phyloP scores from a whole-genome alignment of 208 protist species.

The Vickermania ingenoplastis region DNA sequence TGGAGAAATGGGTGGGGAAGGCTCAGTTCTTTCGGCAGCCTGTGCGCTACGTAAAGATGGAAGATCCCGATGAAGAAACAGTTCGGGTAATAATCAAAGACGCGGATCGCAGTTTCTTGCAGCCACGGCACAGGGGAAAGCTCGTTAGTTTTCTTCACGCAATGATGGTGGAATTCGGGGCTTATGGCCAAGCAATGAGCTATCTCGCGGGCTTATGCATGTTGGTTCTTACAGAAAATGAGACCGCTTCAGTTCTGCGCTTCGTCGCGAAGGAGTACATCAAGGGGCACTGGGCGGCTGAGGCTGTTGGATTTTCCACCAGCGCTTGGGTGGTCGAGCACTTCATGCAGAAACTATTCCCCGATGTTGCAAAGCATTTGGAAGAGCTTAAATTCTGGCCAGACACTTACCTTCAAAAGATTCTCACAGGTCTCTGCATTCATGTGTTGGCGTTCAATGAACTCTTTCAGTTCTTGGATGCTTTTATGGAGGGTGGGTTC shows the following conservation, averaged over 20 bases:
- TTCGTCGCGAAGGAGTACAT: conserved; percentile 75
- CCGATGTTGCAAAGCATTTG: conserved; percentile 72
- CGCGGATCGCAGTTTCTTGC: conserved; percentile 78
- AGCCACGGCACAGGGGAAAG: conserved; percentile 58
- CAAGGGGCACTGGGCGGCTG: conserved; percentile 77
- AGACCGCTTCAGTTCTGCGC: conserved; percentile 68
- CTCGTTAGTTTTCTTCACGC: conserved; percentile 70
- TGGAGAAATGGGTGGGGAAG: conserved; percentile 59
- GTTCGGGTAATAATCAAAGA: conserved; percentile 90
- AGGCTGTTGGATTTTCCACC: conserved; percentile 82
- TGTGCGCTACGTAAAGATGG: conserved; percentile 65
- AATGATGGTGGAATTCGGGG: conserved; percentile 75
- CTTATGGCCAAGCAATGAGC: conserved; percentile 87
- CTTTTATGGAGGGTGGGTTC: conserved; percentile 68
- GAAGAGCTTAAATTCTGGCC: conserved; percentile 78
- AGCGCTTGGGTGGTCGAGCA: conserved; percentile 83
- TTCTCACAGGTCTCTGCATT: conserved; percentile 84
- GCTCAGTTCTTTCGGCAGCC: conserved; percentile 53
- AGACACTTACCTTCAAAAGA: conserved; percentile 89
- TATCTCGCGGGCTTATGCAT: conserved; percentile 84
- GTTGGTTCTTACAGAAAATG: conserved; percentile 69
- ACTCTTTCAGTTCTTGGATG: conserved; percentile 80
- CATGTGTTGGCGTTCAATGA: conserved; percentile 77
- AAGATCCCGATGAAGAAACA: conserved; percentile 76
- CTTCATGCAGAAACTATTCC: conserved; percentile 65